These are phyloP conservation scores for Rhynchospora tenuis DNA, from an alignment of 176 grass and related monocot genomes.

Conservation along the genomic window DNA sequence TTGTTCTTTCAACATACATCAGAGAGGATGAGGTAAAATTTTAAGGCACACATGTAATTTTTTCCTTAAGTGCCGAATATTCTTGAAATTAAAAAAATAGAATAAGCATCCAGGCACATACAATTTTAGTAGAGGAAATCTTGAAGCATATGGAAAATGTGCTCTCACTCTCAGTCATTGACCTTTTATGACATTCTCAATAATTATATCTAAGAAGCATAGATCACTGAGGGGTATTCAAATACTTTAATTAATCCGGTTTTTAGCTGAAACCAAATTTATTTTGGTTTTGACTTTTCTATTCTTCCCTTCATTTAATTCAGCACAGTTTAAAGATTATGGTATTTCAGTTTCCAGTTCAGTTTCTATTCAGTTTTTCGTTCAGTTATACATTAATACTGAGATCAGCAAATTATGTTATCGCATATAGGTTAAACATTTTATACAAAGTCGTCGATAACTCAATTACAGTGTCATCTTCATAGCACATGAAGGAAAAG, in stretches of 20 bases:
- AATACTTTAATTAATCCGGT: not conserved
- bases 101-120: not conserved
- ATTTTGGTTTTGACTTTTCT: not conserved
- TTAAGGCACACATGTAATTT: no score
- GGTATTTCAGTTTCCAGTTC: not conserved
- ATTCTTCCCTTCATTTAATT: not conserved
- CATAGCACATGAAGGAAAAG: not conserved
- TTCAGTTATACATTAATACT: not conserved
- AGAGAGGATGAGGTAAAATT: not conserved
- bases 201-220: not conserved
- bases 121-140: not conserved
- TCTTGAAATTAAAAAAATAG: not conserved
- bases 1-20: not conserved
- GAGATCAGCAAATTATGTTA: not conserved
- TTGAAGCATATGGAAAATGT: not conserved
- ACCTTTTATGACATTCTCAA: not conserved
- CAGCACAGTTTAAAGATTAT: not conserved
- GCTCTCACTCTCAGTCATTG: not conserved
- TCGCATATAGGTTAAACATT: not conserved
- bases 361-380: not conserved
- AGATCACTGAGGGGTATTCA: not conserved
- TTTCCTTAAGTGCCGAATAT: no score
- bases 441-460: not conserved
- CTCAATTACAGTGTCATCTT: not conserved
- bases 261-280: not conserved